Evolutionary conservation across 345 rosid species (phyloP), one percentile per base, ranked within the genome.

Genomic region (Aegle marmelos): DNA sequence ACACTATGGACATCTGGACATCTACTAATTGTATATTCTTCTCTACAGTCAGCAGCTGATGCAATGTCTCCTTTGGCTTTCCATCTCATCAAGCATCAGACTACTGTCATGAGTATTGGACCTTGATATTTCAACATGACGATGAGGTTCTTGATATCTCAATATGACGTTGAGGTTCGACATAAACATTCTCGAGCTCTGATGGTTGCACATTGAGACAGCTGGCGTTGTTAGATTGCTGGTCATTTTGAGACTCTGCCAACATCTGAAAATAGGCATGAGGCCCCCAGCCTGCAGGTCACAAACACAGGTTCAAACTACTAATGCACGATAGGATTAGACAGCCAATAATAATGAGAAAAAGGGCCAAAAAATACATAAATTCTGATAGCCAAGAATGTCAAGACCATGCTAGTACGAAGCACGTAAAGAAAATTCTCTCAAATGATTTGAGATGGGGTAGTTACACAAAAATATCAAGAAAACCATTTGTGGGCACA

Each of bases 211-310:
- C 78, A 30, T 63, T 80, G 41, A 83, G 79, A 79, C 74, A 70
- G 65, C 83, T 83, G 33, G 75, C 37, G 74, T 77, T 82, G 54
- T 31, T 53, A n/a, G 85, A 37, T 72, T 79, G 91, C 70, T 56
- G 78, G 7, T 74, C 86, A 65, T 84, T 86, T 65, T 69, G 82
- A 21, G 97, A 86, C 50, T 91, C 96, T 7, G 91, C 89, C 79
- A 95, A 76, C 99, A 92, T 88, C 90, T 87, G 93, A 75, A 93
- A 92, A 80, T 92, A 95, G 1, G 99, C 98, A 82, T 90, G 96
- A 77, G 99, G 97, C 33, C 98, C 99, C 99, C 99, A 95, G 48
- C 99, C 98, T 95, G 86, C 83, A 70, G 37, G 28, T 41, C n/a
- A 27, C 4, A n/a, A 54, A n/a, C 6, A 24, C 7, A 5, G 30